phyloP scores from a whole-genome alignment of 805 yeast genomes.

The Yarrowia sp. region DNA sequence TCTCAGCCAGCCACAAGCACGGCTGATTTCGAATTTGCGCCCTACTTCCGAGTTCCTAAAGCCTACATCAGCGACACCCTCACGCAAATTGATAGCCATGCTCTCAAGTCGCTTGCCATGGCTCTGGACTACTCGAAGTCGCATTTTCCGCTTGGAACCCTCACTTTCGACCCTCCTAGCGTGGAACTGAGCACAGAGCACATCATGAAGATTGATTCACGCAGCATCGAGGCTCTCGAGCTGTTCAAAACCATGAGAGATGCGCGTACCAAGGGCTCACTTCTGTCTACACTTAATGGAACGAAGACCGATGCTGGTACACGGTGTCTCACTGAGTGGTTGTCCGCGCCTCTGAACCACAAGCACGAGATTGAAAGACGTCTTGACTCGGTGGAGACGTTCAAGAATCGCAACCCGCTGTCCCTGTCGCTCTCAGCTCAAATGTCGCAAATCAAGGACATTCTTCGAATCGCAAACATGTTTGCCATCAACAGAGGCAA shows the following conservation, averaged over 20 bases:
- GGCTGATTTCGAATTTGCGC: neutral
- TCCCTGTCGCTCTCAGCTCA: slow-evolving; percentile 18
- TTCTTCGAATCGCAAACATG: slow-evolving; percentile 9
- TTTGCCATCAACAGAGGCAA: slow-evolving; percentile 12
- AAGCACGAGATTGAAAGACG: slow-evolving; percentile 54
- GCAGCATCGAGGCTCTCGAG: slow-evolving; percentile 49
- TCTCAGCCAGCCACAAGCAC: slow-evolving; percentile 44
- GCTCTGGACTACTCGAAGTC: slow-evolving; percentile 66
- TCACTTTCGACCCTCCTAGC: slow-evolving; percentile 64
- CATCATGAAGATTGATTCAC: slow-evolving; percentile 72
- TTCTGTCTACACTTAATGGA: slow-evolving; percentile 64
- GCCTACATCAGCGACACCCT: neutral
- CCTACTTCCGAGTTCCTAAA: neutral
- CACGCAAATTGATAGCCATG: slow-evolving; percentile 31
- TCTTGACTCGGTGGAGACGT: slow-evolving; percentile 50
- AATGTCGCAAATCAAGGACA: slow-evolving; percentile 16
- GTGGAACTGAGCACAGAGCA: slow-evolving; percentile 50
- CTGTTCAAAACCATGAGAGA: slow-evolving; percentile 54
- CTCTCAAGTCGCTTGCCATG: slow-evolving; percentile 60
- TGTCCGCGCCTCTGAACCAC: slow-evolving; percentile 72
- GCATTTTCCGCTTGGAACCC: slow-evolving; percentile 65
- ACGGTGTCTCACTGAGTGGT: slow-evolving; percentile 75
- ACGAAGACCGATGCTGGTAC: slow-evolving; percentile 84
- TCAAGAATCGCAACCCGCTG: slow-evolving; percentile 33
- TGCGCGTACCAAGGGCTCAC: slow-evolving; percentile 61